phyloP scores from a whole-genome alignment of 805 yeast species.

The Blastobotrys muscicola region DNA sequence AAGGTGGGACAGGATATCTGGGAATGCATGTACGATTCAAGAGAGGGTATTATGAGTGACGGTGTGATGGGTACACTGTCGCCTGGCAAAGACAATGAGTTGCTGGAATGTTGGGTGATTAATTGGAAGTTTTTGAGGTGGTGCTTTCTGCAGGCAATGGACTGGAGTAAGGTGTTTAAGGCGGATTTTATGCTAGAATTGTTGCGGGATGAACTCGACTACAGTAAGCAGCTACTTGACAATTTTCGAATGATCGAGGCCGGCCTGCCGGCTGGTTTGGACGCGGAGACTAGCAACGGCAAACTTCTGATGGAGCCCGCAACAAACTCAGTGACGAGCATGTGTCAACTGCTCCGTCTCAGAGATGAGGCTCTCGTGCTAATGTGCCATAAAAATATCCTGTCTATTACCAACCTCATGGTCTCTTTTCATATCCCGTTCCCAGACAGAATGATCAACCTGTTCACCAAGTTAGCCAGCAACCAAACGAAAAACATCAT shows the following conservation, averaged over 20 bases:
- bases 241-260: conserved; percentile 46
- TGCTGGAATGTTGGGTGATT: conserved; percentile 50
- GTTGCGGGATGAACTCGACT: conserved; percentile 77
- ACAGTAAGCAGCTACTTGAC: conserved; percentile 58
- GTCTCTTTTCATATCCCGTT: conserved; percentile 34
- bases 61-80: conserved; percentile 20
- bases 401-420: conserved; percentile 22
- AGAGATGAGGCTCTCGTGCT: conserved; percentile 67
- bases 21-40: conserved; percentile 54
- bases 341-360: conserved; percentile 72
- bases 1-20: conserved; percentile 67
- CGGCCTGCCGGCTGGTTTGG: conserved; percentile 12
- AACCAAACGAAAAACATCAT: conserved; percentile 62
- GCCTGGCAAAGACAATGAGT: conserved; percentile 19
- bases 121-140: conserved; percentile 67
- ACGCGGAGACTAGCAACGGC: conserved; percentile 14
- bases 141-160: conserved; percentile 55
- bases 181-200: conserved; percentile 59
- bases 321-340: conserved; percentile 53
- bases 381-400: conserved; percentile 51
- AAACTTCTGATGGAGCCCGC: conserved; percentile 29
- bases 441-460: conserved; percentile 43
- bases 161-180: conserved; percentile 64
- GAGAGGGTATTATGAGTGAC: conserved; percentile 43
- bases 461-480: conserved; percentile 37